Evolutionary conservation across 2,329 filamentous ascomycete species (phyloP).

Genomic region (Simplicillium sp.): DNA sequence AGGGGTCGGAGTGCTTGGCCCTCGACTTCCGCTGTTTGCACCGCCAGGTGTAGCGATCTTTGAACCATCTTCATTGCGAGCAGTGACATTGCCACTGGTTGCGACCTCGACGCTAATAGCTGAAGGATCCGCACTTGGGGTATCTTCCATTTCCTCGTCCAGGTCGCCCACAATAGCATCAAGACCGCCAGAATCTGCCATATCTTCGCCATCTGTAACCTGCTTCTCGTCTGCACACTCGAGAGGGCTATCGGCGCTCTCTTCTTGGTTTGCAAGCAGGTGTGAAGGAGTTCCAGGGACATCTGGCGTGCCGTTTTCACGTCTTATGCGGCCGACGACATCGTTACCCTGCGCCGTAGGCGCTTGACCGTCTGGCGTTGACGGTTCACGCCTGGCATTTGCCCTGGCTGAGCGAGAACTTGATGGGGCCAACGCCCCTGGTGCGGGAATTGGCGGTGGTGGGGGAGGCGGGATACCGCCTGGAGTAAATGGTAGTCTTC

Average conservation of each 20-base stretch:
- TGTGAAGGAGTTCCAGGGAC: conserved; percentile 29
- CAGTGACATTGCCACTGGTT: conserved; percentile 77
- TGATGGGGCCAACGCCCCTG: conserved; percentile 15
- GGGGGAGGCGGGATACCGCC: conserved; percentile 26
- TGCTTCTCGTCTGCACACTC: conserved; percentile 93
- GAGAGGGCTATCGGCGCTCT: conserved; percentile 59
- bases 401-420: conserved; percentile 8
- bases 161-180: conserved; percentile 87
- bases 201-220: conserved; percentile 60
- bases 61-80: conserved; percentile 85
- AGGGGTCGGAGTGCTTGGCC: conserved; percentile 36
- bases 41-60: conserved; percentile 75
- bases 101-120: conserved; percentile 89
- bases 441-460: conserved; percentile 23
- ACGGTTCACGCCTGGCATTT: background rate
- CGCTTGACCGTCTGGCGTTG: background rate
- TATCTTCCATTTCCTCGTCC: conserved; percentile 73
- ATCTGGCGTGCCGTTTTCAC: conserved; percentile 27
- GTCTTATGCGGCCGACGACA: background rate
- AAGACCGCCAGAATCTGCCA: conserved; percentile 57
- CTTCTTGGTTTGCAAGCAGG: conserved; percentile 45
- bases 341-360: background rate
- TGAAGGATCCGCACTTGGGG: conserved; percentile 55
- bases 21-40: conserved; percentile 27
- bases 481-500: conserved; percentile 30